Conservation (phyloP, 1,284 basidiomycete genomes). For the Austroboletus novae-zelandiae region DNA sequence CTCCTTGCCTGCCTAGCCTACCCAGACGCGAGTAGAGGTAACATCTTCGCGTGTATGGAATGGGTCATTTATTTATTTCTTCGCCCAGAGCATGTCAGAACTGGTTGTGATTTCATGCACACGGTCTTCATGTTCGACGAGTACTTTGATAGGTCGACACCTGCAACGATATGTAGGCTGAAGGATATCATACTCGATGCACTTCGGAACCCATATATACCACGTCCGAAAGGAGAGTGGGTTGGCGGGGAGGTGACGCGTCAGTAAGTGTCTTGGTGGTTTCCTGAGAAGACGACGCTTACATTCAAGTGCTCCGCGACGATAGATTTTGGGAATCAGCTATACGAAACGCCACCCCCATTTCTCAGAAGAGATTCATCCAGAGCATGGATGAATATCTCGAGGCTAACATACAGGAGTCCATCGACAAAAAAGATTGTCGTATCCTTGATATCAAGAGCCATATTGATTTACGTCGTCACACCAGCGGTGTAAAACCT, state of each 20-base stretch:
- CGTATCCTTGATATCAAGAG: conserved; percentile 33
- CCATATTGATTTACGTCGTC: conserved; percentile 22
- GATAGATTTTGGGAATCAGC: conserved; percentile 11
- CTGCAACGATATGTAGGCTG: conserved; percentile 25
- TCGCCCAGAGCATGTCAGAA: conserved; percentile 7
- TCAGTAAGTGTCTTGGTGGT: conserved; percentile 7
- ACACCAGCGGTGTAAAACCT: conserved; percentile 3
- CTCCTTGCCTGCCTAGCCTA: conserved; percentile 8
- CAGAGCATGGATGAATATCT: conserved; percentile 33
- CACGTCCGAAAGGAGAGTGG: conserved; percentile 13
- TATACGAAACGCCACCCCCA: not conserved
- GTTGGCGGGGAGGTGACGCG: conserved; percentile 12
- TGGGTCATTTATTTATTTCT: not conserved
- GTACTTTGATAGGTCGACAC: conserved; percentile 36
- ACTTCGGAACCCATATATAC: conserved; percentile 17
- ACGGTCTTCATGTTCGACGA: conserved; percentile 44
- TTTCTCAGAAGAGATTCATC: conserved; percentile 30
- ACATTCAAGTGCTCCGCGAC: too few species aligned
- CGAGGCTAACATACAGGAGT: conserved; percentile 34
- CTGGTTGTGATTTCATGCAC: conserved; percentile 42
- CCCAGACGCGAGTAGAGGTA: conserved; percentile 8
- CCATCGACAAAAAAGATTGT: conserved; percentile 32
- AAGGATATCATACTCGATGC: conserved; percentile 38
- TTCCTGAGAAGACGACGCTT: not conserved
- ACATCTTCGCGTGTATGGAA: not conserved